phyloP scores from a whole-genome alignment of 1,284 basidiomycete species.

The Pisolithus thermaeus region DNA sequence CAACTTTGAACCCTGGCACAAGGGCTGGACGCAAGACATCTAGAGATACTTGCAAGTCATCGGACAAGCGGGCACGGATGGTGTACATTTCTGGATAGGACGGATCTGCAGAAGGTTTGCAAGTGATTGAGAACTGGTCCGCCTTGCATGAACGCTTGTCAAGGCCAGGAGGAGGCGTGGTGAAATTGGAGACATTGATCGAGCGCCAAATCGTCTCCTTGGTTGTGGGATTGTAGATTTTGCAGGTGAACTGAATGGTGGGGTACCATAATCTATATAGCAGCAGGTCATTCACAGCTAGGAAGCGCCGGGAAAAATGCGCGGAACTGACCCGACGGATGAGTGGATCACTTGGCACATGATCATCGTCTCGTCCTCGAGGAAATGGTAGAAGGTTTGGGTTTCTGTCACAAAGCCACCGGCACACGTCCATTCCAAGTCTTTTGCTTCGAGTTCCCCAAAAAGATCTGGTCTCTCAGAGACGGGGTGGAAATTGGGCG shows the following conservation, averaged over 20 bases:
- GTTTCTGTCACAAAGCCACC: slow-evolving; percentile 92
- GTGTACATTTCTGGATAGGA: slow-evolving; percentile 73
- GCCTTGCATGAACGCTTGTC: slow-evolving; percentile 89
- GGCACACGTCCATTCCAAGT: slow-evolving; percentile 80
- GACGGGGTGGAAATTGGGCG: slow-evolving; percentile 77
- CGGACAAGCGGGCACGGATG: slow-evolving; percentile 76
- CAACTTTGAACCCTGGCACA: slow-evolving; percentile 90
- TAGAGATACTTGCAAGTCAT: slow-evolving; percentile 79
- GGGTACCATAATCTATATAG: slow-evolving; percentile 78
- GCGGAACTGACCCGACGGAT: slow-evolving; percentile 76
- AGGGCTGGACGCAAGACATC: slow-evolving; percentile 63
- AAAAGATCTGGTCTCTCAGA: slow-evolving; percentile 58
- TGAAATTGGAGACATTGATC: slow-evolving; percentile 83
- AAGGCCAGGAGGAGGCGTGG: slow-evolving; percentile 61
- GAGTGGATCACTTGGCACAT: slow-evolving; percentile 97
- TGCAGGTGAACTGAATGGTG: slow-evolving; percentile 94
- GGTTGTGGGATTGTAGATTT: slow-evolving; percentile 80
- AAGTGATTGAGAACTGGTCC: slow-evolving; percentile 83
- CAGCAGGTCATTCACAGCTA: slow-evolving; percentile 8
- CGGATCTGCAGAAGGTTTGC: slow-evolving; percentile 58
- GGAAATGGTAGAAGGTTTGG: slow-evolving; percentile 82
- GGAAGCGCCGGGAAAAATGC: not conserved
- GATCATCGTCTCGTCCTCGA: slow-evolving; percentile 78
- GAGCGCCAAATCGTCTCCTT: slow-evolving; percentile 84
- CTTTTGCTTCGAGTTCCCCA: slow-evolving; percentile 66